These are phyloP conservation scores for Colletotrichum spaethianum DNA, from an alignment of 2,329 filamentous ascomycete species.

Conservation along the genomic window DNA sequence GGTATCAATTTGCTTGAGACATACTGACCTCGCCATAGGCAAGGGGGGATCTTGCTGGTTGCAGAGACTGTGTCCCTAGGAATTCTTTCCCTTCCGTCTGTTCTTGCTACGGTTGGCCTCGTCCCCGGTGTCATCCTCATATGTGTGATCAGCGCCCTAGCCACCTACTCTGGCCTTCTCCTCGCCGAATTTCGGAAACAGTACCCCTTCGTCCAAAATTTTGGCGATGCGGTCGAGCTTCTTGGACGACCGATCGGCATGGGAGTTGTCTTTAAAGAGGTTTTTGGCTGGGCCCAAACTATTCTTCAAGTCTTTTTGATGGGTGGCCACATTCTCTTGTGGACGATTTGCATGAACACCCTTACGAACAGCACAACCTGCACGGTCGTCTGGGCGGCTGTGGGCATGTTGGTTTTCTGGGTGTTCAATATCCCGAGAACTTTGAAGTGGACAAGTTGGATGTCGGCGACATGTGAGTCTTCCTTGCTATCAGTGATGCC, in stretches of 20 bases:
- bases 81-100: slow-evolving; percentile 81
- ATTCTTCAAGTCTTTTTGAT: slow-evolving; percentile 78
- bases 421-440: slow-evolving; percentile 73
- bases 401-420: slow-evolving; percentile 72
- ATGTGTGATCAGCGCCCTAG: slow-evolving; percentile 75
- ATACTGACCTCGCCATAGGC: slow-evolving; percentile 48
- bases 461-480: slow-evolving; percentile 68
- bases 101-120: slow-evolving; percentile 80
- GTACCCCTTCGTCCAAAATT: slow-evolving; percentile 77
- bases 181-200: slow-evolving; percentile 79
- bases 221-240: slow-evolving; percentile 76
- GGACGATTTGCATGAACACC: slow-evolving; percentile 77
- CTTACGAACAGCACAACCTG: slow-evolving; percentile 72
- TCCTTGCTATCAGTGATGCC: no score
- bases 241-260: slow-evolving; percentile 60
- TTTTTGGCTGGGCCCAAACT: slow-evolving; percentile 73
- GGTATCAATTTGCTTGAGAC: accelerated
- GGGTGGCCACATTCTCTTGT: slow-evolving; percentile 77
- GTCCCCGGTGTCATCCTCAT: slow-evolving; percentile 81
- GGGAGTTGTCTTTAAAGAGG: slow-evolving; percentile 68
- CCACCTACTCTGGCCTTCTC: slow-evolving; percentile 72
- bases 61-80: slow-evolving; percentile 62
- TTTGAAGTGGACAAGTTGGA: slow-evolving; percentile 72
- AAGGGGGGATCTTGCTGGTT: slow-evolving; percentile 61
- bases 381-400: slow-evolving; percentile 74